Percentiles rank a stretch among this genome's conserved stretches.
phyloP scores from a whole-genome alignment of 202 grass and related monocot genomes.

The Schoenoplectus tabernaemontani region DNA sequence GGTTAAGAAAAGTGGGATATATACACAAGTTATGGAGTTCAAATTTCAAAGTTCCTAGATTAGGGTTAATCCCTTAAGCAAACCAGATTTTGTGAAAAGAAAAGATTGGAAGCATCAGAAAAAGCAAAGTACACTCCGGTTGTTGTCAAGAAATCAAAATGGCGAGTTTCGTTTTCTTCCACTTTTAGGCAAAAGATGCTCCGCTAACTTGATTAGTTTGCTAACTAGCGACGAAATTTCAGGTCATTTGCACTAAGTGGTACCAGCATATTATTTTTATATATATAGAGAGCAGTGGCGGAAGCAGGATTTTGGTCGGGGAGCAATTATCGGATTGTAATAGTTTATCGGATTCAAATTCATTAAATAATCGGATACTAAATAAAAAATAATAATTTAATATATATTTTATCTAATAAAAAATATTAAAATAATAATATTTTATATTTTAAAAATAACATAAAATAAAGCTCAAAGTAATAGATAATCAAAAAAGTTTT shows the following conservation, averaged over 20 bases:
- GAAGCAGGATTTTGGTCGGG: no score
- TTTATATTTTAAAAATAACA: no score
- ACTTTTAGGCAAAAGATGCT: constrained; percentile 21
- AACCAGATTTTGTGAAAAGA: constrained; percentile 12
- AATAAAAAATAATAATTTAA: no score
- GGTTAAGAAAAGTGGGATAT: not conserved
- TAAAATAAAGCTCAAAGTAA: no score
- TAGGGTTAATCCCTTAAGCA: constrained; percentile 1
- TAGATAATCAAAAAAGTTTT: no score
- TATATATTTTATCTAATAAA: no score
- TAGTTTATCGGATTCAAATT: no score
- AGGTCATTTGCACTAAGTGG: not conserved
- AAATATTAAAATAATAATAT: no score
- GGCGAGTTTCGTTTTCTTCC: constrained; percentile 10
- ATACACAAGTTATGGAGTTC: not conserved
- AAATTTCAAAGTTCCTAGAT: not conserved
- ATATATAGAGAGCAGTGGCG: no score
- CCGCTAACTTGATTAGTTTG: constrained; percentile 4
- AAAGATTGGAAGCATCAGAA: constrained; percentile 19
- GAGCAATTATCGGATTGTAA: no score
- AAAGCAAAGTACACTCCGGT: constrained; percentile 18
- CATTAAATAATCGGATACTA: no score
- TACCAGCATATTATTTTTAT: not conserved
- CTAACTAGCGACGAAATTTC: not conserved
- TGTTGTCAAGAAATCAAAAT: constrained; percentile 1